Evolutionary conservation across 495 filamentous ascomycete species (phyloP), one percentile per base, ranked within the genome.

Genomic region (Annulohypoxylon moriforme): DNA sequence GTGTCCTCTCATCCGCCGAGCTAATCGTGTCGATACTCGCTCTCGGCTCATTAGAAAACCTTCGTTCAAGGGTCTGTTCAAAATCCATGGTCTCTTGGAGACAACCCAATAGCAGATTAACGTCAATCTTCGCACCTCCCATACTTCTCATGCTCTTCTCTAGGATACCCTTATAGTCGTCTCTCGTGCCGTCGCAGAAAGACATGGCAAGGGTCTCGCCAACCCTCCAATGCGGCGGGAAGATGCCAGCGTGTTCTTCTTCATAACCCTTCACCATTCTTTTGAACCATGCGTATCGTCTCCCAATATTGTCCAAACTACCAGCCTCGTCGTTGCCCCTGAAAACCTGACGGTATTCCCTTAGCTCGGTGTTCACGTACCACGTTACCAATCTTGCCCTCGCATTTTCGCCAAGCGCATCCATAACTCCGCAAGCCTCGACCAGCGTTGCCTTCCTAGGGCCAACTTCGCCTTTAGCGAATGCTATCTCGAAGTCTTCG

Each of bases 11-110:
- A 60, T 93, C 91, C 24, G 86, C 83, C 13, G 94, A 97, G 56
- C 90, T 90, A 40, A 97, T 87, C 0, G 95, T 98, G 76, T 98
- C 96, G 36, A 96, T 94, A 38, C 94, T 98, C n/a, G 89, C 89
- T 34, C 94, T 88, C 14, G 93, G 76, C 53, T 93, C 89, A 77
- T 81, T 91, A 1, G 90, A 85, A 79, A 98, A 98, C 13, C 93
- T 88, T 36, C 89, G 85, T 75, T 99, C 96, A 13, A 99, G 85
- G 49, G 88, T 91, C 76, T 98, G 95, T 79, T 99, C 96, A 77
- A 99, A 99, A 74, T 99, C 93, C 72, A 99, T 88, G 1, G 96
- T 99, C 81, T 99, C 96, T 73, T 98, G 95, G 57, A 99, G 82
- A 74, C 96, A 98, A 13, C 92, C 93, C 16, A 99, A 87, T 34